Percentiles rank a stretch among this genome's conserved stretches.
phyloP scores from a whole-genome alignment of 169 alveolate genomes.

The Cryptosporidium andersoni region DNA sequence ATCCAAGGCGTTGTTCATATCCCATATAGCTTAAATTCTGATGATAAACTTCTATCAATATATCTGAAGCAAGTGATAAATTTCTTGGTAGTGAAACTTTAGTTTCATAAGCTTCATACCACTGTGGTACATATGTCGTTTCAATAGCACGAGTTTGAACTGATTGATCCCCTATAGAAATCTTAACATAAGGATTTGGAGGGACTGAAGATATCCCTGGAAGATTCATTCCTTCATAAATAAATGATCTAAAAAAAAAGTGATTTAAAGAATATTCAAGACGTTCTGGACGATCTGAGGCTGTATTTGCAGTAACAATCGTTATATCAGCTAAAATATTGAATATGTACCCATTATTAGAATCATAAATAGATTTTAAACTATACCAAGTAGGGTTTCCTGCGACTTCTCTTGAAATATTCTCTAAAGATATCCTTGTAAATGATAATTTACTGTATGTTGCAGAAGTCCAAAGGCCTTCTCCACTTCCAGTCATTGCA shows the following conservation, averaged over 20 bases:
- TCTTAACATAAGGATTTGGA: slow-evolving; percentile 75
- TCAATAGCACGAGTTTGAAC: slow-evolving; percentile 80
- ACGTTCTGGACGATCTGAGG: slow-evolving; percentile 79
- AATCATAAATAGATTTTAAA: slow-evolving; percentile 74
- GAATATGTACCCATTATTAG: slow-evolving; percentile 72
- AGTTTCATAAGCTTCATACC: slow-evolving; percentile 86
- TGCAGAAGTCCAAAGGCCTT: slow-evolving; percentile 33
- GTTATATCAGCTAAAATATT: slow-evolving; percentile 73
- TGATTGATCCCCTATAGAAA: slow-evolving; percentile 84
- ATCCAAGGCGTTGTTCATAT: slow-evolving; percentile 75
- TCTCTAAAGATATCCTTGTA: slow-evolving; percentile 81
- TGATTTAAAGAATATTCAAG: slow-evolving; percentile 81
- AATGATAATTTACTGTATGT: slow-evolving; percentile 78
- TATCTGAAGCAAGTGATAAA: slow-evolving; percentile 86
- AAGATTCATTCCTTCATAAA: slow-evolving; percentile 87
- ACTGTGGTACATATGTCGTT: slow-evolving; percentile 84
- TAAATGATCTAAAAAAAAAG: slow-evolving; percentile 82
- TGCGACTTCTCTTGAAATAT: slow-evolving; percentile 69
- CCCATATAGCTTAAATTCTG: slow-evolving; percentile 76
- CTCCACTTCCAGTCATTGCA: slow-evolving; percentile 50
- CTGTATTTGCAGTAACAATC: slow-evolving; percentile 70
- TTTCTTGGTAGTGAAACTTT: slow-evolving; percentile 85
- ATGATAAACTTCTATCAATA: slow-evolving; percentile 79
- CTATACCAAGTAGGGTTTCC: slow-evolving; percentile 87
- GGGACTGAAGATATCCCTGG: slow-evolving; percentile 81